Base-by-base conservation (phyloP, 441 rosid species). In the Dalechampia spathulata region DNA sequence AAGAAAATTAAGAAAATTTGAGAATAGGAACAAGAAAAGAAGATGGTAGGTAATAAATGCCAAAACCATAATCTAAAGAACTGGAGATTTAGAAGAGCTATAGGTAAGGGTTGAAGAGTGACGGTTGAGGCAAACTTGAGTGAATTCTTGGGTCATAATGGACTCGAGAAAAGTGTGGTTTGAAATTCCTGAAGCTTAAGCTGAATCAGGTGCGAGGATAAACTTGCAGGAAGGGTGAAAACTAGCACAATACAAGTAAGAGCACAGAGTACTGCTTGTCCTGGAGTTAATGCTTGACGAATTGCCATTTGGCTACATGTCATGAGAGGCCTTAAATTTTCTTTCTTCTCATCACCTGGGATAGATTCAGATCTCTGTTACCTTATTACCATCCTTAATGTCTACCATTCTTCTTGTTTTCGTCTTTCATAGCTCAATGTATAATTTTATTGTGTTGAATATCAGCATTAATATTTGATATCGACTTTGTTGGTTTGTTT, bases 241-340 rank as follows among this genome's bases (percentile, higher is more conserved):
- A 52, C 64, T 53, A 54, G 52, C 64, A 21, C 4, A 43, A 61
- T 58, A 51, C 7, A 57, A 49, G 38, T 44, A 43, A 47, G 30
- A 57, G 30, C 51, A 30, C 63, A 59, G 62, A 63, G 49, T 38
- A 40, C 60, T 58, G 75, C 59, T 50, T 66, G 56, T 61, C 55
- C 59, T 62, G 69, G 65, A 54, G 63, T 63, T 58, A 57, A 60
- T 19, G 54, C 64, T 57, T 38, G 11, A 43, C 52, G 58, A 55
- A 43, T 63, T 59, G 69, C 54, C 47, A 26, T 59, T 52, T 58
- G 56, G 47, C 60, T 57, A 38, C 70, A 57, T 57, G 52, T 61
- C 72, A 69, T 66, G 72, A 66, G 69, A 69, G 56, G 72, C 63
- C 65, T 62, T 41, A 62, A 62, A 66, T 66, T 65, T 55, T 69